Conservation (phyloP, 331 rosid genomes). For the Arachis monticola region DNA sequence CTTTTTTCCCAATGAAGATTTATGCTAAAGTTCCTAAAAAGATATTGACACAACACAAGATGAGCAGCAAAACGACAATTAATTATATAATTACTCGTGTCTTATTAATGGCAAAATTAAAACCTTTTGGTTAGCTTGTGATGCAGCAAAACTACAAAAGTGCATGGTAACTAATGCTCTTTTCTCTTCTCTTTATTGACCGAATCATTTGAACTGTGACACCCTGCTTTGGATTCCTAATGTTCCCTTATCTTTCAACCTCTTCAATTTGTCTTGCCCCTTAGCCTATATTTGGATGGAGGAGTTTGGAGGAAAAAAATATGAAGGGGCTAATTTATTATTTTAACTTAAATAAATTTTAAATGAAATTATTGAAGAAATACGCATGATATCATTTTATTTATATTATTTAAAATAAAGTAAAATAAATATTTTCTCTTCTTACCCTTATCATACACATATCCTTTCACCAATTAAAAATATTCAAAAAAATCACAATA, state of each 20-base stretch:
- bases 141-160: constrained; percentile 44
- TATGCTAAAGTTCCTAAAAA: constrained; percentile 3
- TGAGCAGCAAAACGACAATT: constrained; percentile 18
- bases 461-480: too few species aligned
- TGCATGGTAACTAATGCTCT: neutral
- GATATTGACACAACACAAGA: constrained; percentile 27
- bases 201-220: constrained; percentile 51
- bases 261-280: constrained; percentile 18
- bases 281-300: constrained; percentile 19
- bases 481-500: too few species aligned
- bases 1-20: constrained; percentile 7
- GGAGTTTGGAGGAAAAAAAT: constrained; percentile 6
- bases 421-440: neutral
- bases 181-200: constrained; percentile 43
- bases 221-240: constrained; percentile 43
- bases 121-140: constrained; percentile 34
- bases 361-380: neutral
- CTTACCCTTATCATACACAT: too few species aligned
- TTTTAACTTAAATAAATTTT: neutral
- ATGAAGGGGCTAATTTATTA: neutral
- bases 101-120: constrained; percentile 7
- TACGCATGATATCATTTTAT: neutral
- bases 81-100: constrained; percentile 26
- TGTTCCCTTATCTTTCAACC: constrained; percentile 39
- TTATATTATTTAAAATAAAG: neutral